Base-by-base conservation (phyloP, 225 moss, liverwort and hornwort species). In the Thuidium tamariscinum region DNA sequence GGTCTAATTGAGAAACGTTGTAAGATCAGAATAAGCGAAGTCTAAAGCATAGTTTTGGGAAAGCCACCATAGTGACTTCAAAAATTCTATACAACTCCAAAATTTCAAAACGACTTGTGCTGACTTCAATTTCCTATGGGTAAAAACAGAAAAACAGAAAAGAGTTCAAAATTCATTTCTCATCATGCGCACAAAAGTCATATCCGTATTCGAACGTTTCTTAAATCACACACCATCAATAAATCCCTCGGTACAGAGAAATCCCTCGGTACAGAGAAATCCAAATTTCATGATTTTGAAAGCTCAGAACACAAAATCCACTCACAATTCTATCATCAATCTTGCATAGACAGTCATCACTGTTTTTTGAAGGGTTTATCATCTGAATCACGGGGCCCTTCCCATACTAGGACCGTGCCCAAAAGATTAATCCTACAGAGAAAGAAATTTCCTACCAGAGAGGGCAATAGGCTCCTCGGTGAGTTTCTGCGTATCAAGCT, bases 401-500 rank as follows among this genome's bases (percentile, higher is more conserved):
- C 44, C 44, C 44, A 44, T 44, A 44, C 44, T 44, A 44, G 44
- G 9, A 44, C 44, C 44, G 44, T 74, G 26, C 55, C 23, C 27
- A 65, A 63, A 30, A 36, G 23, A 80, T 26, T 36, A 75, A 65
- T 57, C 63, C 67, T n/a, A n/a, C 30, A 84, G n/a, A 65, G 19
- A 25, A 76, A 18, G 18, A 41, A 86, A 54, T 21, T 72, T 32
- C 12, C 46, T 83, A 98, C 98, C 98, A 18, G 95, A 91, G 39
- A 97, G 83, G 4, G 88, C 76, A 65, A 97, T 88, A 16, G 95
- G 93, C 65, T 90, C 94, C 85, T 99, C 97, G 16, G 91, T 96
- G 62, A 97, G 94, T 51, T 95, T 95, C 93, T 99, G 99, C 67
- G 95, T 99, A 59, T 99, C 94, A 34, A 99, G 96, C 93, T 99